Conservation (phyloP, 345 rosid genomes). For the Citrus inodora region DNA sequence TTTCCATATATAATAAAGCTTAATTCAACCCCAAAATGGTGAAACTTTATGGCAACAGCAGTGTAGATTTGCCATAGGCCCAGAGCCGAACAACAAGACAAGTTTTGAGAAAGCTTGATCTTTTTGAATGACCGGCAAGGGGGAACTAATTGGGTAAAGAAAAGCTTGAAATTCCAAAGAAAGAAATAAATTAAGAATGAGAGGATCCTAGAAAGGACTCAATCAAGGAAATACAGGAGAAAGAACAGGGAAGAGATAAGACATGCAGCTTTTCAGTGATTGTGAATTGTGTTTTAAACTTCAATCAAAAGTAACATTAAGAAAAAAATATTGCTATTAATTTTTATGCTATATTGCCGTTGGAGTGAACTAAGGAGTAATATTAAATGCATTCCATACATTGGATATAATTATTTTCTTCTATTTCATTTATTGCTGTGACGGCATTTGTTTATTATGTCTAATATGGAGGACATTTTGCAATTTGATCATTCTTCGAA, state of each 20-base stretch:
- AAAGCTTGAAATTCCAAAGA: not conserved
- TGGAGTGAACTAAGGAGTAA: not conserved
- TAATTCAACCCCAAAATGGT: not conserved
- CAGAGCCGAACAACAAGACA: not conserved
- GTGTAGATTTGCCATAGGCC: not conserved
- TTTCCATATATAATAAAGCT: not conserved
- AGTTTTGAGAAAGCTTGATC: not conserved
- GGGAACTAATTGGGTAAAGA: not conserved
- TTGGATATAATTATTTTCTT: not conserved
- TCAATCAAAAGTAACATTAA: not conserved
- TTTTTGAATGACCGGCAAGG: not conserved
- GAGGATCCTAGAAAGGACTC: not conserved
- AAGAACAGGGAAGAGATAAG: not conserved
- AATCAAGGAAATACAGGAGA: not conserved
- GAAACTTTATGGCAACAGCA: not conserved
- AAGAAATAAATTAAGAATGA: not conserved
- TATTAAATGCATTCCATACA: not conserved
- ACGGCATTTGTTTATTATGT: not conserved
- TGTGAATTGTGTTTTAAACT: not conserved
- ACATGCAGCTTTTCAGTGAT: not conserved
- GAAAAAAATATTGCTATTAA: not conserved
- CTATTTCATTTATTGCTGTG: not conserved
- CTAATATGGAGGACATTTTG: not conserved
- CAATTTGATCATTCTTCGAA: not conserved
- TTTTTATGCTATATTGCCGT: not conserved